phyloP scores from a whole-genome alignment of 139 green algal species.

The Chlamydomonas schloesseri region DNA sequence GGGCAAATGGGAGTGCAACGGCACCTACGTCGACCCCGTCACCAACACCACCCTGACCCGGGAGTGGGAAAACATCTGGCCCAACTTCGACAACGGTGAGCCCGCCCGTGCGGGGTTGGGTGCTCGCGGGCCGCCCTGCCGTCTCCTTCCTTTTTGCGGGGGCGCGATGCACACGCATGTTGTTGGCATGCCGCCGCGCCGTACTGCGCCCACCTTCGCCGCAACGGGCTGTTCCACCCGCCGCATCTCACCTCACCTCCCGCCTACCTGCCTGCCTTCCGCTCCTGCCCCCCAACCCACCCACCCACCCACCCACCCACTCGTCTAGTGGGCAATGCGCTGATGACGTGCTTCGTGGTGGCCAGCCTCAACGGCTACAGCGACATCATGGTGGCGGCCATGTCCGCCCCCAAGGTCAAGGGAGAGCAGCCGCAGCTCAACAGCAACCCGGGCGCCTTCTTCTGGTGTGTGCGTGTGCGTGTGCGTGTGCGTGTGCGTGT shows the following conservation, averaged over 20 bases:
- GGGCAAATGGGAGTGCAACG: constrained; percentile 52
- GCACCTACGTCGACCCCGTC: constrained; percentile 58
- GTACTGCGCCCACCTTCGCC: no score
- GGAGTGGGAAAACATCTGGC: constrained; percentile 66
- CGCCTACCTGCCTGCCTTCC: no score
- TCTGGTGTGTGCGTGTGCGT: constrained; percentile 61
- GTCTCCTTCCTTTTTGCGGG: no score
- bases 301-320: no score
- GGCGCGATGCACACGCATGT: no score
- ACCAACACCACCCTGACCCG: constrained; percentile 18
- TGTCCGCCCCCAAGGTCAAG: constrained; percentile 59
- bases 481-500: no score
- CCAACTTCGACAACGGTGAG: constrained; percentile 83
- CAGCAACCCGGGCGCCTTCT: constrained; percentile 67
- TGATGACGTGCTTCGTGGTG: constrained; percentile 80
- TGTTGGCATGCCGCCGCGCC: no score
- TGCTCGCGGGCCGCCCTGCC: no score
- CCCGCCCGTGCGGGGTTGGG: no score
- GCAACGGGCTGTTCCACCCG: no score
- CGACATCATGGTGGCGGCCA: constrained; percentile 56
- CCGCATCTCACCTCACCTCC: no score
- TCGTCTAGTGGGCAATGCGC: constrained; percentile 60
- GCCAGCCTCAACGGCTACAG: constrained; percentile 81
- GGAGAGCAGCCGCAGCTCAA: constrained; percentile 72
- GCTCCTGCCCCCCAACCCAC: neutral